Evolutionary conservation across 1,284 basidiomycete species (phyloP).

Genomic region (Pyrrhoderma lamaoense): DNA sequence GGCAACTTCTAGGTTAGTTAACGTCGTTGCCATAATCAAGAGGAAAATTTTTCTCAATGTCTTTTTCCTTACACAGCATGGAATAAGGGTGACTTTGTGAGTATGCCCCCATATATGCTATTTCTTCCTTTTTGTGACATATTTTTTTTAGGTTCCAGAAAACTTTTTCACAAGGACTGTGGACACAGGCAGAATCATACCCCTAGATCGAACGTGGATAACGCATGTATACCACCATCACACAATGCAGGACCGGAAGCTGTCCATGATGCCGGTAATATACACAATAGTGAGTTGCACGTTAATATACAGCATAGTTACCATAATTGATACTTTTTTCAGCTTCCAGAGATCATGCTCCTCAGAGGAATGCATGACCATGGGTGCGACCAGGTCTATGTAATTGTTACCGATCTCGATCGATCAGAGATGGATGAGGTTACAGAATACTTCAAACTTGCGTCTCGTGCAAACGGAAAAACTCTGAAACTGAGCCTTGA

Average conservation of each 20-base stretch:
- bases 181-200: slow-evolving; percentile 65
- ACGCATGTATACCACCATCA: slow-evolving; percentile 70
- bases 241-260: slow-evolving; percentile 60
- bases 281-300: slow-evolving; percentile 55
- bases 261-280: slow-evolving; percentile 70
- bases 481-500: slow-evolving; percentile 59
- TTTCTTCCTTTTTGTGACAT: too few species aligned
- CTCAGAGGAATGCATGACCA: slow-evolving; percentile 70
- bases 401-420: slow-evolving; percentile 70
- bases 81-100: slow-evolving; percentile 64
- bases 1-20: slow-evolving; percentile 40
- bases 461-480: slow-evolving; percentile 52
- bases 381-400: slow-evolving; percentile 66
- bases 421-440: slow-evolving; percentile 70
- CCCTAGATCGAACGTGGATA: slow-evolving; percentile 69
- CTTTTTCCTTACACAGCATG: slow-evolving; percentile 33
- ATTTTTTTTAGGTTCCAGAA: slow-evolving; percentile 38
- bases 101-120: too few species aligned
- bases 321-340: slow-evolving; percentile 17
- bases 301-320: not conserved
- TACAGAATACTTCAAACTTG: slow-evolving; percentile 67
- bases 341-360: slow-evolving; percentile 72
- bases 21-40: not conserved
- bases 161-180: slow-evolving; percentile 70
- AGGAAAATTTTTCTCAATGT: not conserved